A percentile compares a stretch with the other conserved stretches of the same genome.
Evolutionary conservation across 805 yeast genomes (phyloP).

Genomic region (Hanseniaspora taiwanica): DNA sequence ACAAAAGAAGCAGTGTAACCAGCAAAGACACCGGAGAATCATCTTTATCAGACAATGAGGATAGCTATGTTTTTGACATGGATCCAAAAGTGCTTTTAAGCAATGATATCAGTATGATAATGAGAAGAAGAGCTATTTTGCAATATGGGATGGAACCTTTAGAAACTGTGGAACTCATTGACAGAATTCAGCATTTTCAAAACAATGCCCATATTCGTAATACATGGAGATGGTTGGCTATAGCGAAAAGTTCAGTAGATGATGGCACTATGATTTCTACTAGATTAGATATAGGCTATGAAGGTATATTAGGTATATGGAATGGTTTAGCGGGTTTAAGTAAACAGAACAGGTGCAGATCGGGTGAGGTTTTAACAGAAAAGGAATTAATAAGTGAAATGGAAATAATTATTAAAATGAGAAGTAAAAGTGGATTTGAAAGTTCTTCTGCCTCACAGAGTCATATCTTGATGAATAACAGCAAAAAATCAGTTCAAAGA

Average conservation of each 20-base stretch:
- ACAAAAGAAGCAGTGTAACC: slow-evolving; percentile 2
- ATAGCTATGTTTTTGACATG: slow-evolving; percentile 12
- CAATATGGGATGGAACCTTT: slow-evolving; percentile 66
- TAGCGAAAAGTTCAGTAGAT: slow-evolving; percentile 51
- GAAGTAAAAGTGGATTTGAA: slow-evolving; percentile 14
- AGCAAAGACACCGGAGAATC: slow-evolving; percentile 2
- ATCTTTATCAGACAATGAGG: slow-evolving; percentile 12
- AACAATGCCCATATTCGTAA: slow-evolving; percentile 46
- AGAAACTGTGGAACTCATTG: slow-evolving; percentile 47
- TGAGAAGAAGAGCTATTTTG: slow-evolving; percentile 53
- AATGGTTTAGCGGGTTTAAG: slow-evolving; percentile 46
- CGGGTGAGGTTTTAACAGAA: slow-evolving; percentile 18
- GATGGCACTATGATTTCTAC: slow-evolving; percentile 57
- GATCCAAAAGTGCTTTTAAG: slow-evolving; percentile 35
- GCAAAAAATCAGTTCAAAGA: slow-evolving; percentile 35
- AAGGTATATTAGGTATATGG: slow-evolving; percentile 89
- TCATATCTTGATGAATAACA: background rate
- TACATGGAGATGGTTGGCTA: slow-evolving; percentile 85
- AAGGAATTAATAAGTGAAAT: slow-evolving; percentile 22
- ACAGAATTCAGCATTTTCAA: slow-evolving; percentile 21
- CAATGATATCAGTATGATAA: slow-evolving; percentile 63
- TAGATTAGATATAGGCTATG: slow-evolving; percentile 67
- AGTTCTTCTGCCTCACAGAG: slow-evolving; percentile 29
- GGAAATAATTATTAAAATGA: slow-evolving; percentile 30
- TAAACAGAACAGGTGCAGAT: slow-evolving; percentile 34